Conservation (phyloP, 2,329 filamentous ascomycete species). For the Fusarium guadeloupense region DNA sequence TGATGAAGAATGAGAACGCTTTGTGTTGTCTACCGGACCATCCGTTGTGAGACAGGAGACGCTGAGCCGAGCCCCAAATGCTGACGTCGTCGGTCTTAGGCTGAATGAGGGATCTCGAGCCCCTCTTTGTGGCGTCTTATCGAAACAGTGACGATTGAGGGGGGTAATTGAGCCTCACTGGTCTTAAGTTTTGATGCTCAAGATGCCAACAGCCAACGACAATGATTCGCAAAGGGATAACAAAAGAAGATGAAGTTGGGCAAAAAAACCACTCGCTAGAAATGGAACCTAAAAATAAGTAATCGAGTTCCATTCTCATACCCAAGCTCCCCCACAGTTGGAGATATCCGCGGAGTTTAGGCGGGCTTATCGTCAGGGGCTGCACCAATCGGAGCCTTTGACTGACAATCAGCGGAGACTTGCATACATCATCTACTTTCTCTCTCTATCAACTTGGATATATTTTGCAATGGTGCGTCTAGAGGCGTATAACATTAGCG, state of each 20-base stretch:
- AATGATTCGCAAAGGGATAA: neutral
- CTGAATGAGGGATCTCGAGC: constrained; percentile 24
- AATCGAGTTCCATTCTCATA: neutral
- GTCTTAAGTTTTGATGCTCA: neutral
- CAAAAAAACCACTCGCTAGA: constrained; percentile 22
- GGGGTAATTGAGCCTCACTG: neutral
- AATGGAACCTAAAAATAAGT: too few species aligned
- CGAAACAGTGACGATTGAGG: constrained; percentile 4
- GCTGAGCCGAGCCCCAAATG: constrained; percentile 29
- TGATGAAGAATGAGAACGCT: neutral
- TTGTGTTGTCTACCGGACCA: neutral
- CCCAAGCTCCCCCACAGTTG: constrained; percentile 8
- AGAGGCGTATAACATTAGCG: too few species aligned
- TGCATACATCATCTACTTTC: constrained; percentile 2
- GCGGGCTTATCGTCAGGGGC: constrained; percentile 18
- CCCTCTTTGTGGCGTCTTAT: constrained; percentile 35
- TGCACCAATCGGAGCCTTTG: constrained; percentile 25
- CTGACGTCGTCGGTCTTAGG: constrained; percentile 34
- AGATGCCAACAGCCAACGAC: neutral
- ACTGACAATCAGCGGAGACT: constrained; percentile 14
- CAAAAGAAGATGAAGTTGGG: neutral
- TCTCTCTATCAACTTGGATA: neutral
- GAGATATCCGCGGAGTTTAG: constrained; percentile 32
- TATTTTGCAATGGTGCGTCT: too few species aligned
- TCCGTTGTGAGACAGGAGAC: neutral